Evolutionary conservation across 768 basidiomycete species (phyloP).

Genomic region (Boletus pseudo-olivaceus): DNA sequence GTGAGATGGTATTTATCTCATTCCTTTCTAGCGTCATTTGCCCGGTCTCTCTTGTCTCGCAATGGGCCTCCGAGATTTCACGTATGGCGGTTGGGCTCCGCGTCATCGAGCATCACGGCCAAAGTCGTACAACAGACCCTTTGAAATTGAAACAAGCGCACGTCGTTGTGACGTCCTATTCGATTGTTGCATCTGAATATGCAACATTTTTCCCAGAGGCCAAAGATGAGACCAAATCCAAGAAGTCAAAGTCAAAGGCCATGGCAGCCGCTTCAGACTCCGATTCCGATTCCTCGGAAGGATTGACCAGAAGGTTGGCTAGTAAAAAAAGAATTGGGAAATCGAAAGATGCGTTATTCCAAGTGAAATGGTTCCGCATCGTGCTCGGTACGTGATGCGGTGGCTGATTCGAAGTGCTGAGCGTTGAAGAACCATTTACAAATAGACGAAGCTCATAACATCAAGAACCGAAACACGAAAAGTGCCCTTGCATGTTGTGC

Average conservation of each 20-base stretch:
- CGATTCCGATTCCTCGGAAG: conserved; percentile 36
- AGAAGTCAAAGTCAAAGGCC: conserved; percentile 36
- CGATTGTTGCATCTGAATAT: conserved; percentile 78
- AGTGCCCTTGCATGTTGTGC: conserved; percentile 75
- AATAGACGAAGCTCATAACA: conserved; percentile 91
- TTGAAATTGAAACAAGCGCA: conserved; percentile 49
- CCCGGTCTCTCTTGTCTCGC: conserved; percentile 81
- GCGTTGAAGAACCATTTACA: background rate
- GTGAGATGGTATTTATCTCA: background rate
- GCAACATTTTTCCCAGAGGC: conserved; percentile 45
- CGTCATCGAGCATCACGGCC: conserved; percentile 83
- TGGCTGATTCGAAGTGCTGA: background rate
- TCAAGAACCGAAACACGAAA: conserved; percentile 83
- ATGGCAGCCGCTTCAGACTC: conserved; percentile 27
- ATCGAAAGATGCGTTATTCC: conserved; percentile 64
- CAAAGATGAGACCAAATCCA: conserved; percentile 54
- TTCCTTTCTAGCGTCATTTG: conserved; percentile 65
- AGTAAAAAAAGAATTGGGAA: conserved; percentile 44
- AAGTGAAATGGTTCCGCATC: conserved; percentile 78
- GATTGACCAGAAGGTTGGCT: conserved; percentile 38
- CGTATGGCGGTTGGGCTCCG: conserved; percentile 64
- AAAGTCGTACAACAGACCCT: conserved; percentile 66
- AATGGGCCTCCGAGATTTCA: conserved; percentile 86
- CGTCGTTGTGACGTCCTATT: conserved; percentile 86
- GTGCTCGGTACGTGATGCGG: conserved; percentile 61